Conservation (phyloP, 2,329 filamentous ascomycete genomes). For the Annulohypoxylon truncatum region DNA sequence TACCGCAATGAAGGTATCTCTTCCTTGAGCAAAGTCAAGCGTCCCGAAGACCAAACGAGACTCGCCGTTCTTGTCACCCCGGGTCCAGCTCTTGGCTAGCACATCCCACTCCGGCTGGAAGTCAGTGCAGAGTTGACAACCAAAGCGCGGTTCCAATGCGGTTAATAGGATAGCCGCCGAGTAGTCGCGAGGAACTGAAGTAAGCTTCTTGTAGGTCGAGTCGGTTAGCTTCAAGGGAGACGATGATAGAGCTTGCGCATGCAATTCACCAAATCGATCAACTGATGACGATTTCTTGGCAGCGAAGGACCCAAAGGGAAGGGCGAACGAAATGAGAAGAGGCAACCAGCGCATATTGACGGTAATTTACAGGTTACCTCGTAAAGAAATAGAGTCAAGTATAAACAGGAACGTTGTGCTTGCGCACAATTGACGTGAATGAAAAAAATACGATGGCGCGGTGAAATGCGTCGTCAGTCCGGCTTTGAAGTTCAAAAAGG, state of each 20-base stretch:
- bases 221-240: slow-evolving; percentile 84
- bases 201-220: slow-evolving; percentile 78
- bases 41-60: slow-evolving; percentile 82
- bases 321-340: slow-evolving; percentile 70
- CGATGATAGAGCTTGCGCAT: slow-evolving; percentile 72
- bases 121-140: slow-evolving; percentile 86
- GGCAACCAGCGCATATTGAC: slow-evolving; percentile 76
- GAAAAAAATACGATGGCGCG: slow-evolving; percentile 15
- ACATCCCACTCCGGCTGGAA: slow-evolving; percentile 97
- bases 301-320: slow-evolving; percentile 70
- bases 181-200: slow-evolving; percentile 83
- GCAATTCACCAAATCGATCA: slow-evolving; percentile 78
- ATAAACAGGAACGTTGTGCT: slow-evolving; percentile 10
- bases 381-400: slow-evolving; percentile 23
- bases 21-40: slow-evolving; percentile 88
- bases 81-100: slow-evolving; percentile 85
- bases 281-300: slow-evolving; percentile 67
- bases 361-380: slow-evolving; percentile 23
- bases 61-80: slow-evolving; percentile 80
- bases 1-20: slow-evolving; percentile 88
- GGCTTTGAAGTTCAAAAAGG: slow-evolving; percentile 39
- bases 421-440: slow-evolving; percentile 15
- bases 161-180: slow-evolving; percentile 85
- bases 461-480: slow-evolving; percentile 18
- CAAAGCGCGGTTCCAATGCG: slow-evolving; percentile 83